Percentiles rank a stretch among this genome's conserved stretches.
These are phyloP conservation scores for Gossypium australe DNA, from an alignment of 345 rosid genomes.

Conservation along the genomic window DNA sequence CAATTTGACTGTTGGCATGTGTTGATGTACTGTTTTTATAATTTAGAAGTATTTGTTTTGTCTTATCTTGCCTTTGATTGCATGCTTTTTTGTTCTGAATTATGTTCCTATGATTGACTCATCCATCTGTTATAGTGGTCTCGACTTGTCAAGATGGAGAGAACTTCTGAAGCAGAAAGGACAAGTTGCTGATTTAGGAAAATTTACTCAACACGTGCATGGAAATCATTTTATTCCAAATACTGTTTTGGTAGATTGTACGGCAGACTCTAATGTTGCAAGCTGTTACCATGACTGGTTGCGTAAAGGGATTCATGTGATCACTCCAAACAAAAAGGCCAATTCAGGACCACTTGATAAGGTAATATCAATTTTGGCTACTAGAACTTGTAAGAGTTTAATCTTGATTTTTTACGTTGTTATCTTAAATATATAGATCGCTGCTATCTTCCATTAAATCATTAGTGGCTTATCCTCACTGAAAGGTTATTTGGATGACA, in stretches of 20 bases:
- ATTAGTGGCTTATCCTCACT: background rate
- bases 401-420: background rate
- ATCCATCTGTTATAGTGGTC: constrained; percentile 47
- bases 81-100: background rate
- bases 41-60: background rate
- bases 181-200: constrained; percentile 67
- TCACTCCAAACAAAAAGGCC: constrained; percentile 95
- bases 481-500: background rate
- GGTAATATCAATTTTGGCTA: constrained; percentile 29
- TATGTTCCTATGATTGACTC: background rate
- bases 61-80: background rate
- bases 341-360: constrained; percentile 99
- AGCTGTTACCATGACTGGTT: constrained; percentile 81
- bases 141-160: constrained; percentile 83
- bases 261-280: constrained; percentile 84
- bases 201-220: constrained; percentile 72
- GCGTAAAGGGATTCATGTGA: constrained; percentile 87
- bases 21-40: background rate
- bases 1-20: background rate
- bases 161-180: constrained; percentile 63
- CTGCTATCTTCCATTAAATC: background rate
- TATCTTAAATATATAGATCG: background rate
- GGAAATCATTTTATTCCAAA: constrained; percentile 94
- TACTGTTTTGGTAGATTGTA: constrained; percentile 93
- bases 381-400: background rate